Conservation (phyloP, 148 eudicot genomes). For the Beta vulgaris region DNA sequence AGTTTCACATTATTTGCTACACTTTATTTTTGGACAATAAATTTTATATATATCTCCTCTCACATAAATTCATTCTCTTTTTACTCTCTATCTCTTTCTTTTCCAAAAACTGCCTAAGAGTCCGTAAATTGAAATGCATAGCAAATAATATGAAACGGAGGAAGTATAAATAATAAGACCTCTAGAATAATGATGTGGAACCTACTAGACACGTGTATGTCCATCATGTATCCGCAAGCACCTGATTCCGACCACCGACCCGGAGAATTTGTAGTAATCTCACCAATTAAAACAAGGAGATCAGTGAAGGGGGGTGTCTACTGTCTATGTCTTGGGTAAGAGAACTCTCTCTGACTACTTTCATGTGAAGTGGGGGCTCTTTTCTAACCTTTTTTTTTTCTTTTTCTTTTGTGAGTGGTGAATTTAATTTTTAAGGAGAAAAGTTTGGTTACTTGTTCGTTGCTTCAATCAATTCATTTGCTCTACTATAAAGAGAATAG, state of each 20-base stretch:
- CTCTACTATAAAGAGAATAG: no score
- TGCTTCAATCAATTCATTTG: not conserved
- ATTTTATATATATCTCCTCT: no score
- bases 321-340: no score
- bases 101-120: no score
- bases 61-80: no score
- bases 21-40: no score
- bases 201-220: not conserved
- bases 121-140: no score
- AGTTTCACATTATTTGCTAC: no score
- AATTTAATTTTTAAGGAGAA: not conserved
- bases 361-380: slow-evolving; percentile 2
- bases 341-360: not conserved
- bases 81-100: no score
- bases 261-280: not conserved
- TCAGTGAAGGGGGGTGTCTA: not conserved
- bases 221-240: not conserved
- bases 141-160: no score
- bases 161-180: no score
- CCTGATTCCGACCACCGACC: not conserved
- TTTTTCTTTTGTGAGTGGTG: not conserved
- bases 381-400: not conserved
- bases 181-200: not conserved
- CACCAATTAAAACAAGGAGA: not conserved
- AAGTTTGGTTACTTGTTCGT: not conserved